Percentiles rank a stretch among this genome's conserved stretches.
Conservation (phyloP, 139 green algal species). For the Haematococcus lacustris region DNA sequence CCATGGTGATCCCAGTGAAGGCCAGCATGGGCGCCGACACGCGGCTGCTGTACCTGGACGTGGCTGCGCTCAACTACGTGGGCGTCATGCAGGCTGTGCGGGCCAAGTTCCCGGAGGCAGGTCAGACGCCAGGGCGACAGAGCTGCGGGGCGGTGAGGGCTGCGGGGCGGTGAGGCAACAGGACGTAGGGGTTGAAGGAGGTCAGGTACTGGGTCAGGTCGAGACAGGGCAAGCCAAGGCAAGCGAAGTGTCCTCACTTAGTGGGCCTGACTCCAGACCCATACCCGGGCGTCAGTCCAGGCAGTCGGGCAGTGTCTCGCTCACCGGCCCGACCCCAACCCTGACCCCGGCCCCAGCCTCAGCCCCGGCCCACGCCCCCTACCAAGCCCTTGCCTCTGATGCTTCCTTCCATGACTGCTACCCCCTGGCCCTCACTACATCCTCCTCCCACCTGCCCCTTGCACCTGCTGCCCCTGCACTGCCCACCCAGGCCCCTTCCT, state of each 20-base stretch:
- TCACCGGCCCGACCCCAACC: too few species aligned
- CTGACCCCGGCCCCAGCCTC: too few species aligned
- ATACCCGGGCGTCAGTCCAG: too few species aligned
- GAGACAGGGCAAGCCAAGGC: not conserved
- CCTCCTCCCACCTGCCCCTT: not conserved
- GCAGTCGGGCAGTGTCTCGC: too few species aligned
- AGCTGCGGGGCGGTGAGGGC: too few species aligned
- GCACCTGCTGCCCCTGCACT: not conserved
- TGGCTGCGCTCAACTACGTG: slow-evolving; percentile 49
- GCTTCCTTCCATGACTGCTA: not conserved
- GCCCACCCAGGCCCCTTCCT: slow-evolving; percentile 26
- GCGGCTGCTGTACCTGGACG: slow-evolving; percentile 54
- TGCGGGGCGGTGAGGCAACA: not conserved
- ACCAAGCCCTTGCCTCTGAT: not conserved
- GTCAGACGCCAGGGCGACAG: slow-evolving; percentile 3
- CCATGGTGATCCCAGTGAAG: slow-evolving; percentile 37
- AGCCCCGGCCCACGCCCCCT: not conserved
- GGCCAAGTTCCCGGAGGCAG: slow-evolving; percentile 62
- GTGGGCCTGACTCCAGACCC: too few species aligned
- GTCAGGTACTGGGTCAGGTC: not conserved
- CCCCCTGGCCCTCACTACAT: not conserved
- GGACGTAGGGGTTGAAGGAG: not conserved
- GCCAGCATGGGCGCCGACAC: slow-evolving; percentile 62
- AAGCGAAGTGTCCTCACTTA: not conserved
- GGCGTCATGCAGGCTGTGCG: slow-evolving; percentile 61